These are phyloP conservation scores for Physcomitrellopsis africana DNA, from an alignment of 225 moss, liverwort and hornwort genomes.

Conservation along the genomic window DNA sequence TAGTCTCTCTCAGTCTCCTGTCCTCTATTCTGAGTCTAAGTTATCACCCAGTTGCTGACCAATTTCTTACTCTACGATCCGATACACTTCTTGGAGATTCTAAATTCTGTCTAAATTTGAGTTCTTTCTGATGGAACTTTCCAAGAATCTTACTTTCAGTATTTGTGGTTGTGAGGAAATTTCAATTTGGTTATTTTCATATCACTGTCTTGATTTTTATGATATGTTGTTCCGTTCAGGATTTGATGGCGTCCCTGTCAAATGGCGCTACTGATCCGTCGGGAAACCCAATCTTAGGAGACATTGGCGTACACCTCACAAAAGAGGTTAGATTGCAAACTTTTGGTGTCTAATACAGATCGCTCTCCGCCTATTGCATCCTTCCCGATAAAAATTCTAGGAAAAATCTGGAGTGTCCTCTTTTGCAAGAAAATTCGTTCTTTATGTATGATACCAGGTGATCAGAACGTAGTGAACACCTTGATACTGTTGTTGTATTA, in stretches of 20 bases:
- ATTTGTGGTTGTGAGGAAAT: no score
- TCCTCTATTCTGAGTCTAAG: background rate
- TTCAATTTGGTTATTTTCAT: no score
- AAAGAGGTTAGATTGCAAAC: conserved; percentile 57
- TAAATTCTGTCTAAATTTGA: background rate
- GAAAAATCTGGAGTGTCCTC: background rate
- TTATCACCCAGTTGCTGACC: background rate
- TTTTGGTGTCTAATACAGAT: background rate
- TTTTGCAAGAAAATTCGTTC: background rate
- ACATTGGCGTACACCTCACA: conserved; percentile 80
- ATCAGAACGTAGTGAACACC: background rate
- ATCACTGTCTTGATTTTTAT: background rate
- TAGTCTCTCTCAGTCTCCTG: conserved; percentile 17
- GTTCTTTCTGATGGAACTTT: background rate
- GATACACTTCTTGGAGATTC: background rate
- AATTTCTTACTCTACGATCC: background rate
- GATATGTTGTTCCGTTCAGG: conserved; percentile 41
- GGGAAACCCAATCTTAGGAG: conserved; percentile 82
- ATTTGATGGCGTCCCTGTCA: conserved; percentile 56
- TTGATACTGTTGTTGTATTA: background rate
- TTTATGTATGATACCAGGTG: background rate
- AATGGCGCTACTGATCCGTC: conserved; percentile 66
- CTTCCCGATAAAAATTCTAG: background rate
- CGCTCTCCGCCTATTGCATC: background rate
- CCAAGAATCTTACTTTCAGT: no score